Percentiles rank a stretch among this genome's conserved stretches.
phyloP scores from a whole-genome alignment of 2,329 filamentous ascomycete species.

The Kalmusia sp. region DNA sequence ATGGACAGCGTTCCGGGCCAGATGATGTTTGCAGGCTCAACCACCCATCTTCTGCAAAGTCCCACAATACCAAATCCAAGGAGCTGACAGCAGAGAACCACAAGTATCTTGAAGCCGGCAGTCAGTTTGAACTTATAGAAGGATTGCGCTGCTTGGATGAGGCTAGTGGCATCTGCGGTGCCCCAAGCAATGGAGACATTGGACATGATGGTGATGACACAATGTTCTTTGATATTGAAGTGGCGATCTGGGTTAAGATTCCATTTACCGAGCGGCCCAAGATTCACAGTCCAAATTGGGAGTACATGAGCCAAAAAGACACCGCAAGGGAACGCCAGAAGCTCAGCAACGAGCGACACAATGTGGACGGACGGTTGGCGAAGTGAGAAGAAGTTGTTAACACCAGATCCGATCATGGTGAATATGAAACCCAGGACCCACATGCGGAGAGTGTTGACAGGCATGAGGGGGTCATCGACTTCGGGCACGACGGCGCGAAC shows the following conservation, averaged over 20 bases:
- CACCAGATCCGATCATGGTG: slow-evolving; percentile 80
- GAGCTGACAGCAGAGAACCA: slow-evolving; percentile 86
- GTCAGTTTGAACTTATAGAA: slow-evolving; percentile 85
- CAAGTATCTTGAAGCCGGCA: slow-evolving; percentile 80
- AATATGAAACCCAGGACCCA: slow-evolving; percentile 83
- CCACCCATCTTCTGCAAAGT: slow-evolving; percentile 78
- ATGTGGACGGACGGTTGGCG: slow-evolving; percentile 81
- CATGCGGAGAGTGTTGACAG: slow-evolving; percentile 88
- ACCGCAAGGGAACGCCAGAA: slow-evolving; percentile 3
- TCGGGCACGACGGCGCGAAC: slow-evolving; percentile 81
- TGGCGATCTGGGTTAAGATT: slow-evolving; percentile 6
- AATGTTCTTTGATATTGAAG: slow-evolving; percentile 8
- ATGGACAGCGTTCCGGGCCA: slow-evolving; percentile 91
- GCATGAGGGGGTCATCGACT: slow-evolving; percentile 77
- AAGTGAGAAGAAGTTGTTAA: slow-evolving; percentile 87
- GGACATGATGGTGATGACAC: not conserved
- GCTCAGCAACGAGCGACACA: not conserved
- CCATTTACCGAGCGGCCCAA: slow-evolving; percentile 6
- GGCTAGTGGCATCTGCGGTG: slow-evolving; percentile 4
- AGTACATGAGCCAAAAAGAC: not conserved
- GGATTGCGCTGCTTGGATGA: slow-evolving; percentile 48
- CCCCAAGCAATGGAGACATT: not conserved
- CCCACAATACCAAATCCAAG: slow-evolving; percentile 87
- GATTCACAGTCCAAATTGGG: not conserved
- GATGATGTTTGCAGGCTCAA: slow-evolving; percentile 86